A percentile compares a stretch with the other conserved stretches of the same genome.
These are phyloP conservation scores for Purpureocillium takamizusanense DNA, from an alignment of 2,329 filamentous ascomycete species.

Conservation along the genomic window DNA sequence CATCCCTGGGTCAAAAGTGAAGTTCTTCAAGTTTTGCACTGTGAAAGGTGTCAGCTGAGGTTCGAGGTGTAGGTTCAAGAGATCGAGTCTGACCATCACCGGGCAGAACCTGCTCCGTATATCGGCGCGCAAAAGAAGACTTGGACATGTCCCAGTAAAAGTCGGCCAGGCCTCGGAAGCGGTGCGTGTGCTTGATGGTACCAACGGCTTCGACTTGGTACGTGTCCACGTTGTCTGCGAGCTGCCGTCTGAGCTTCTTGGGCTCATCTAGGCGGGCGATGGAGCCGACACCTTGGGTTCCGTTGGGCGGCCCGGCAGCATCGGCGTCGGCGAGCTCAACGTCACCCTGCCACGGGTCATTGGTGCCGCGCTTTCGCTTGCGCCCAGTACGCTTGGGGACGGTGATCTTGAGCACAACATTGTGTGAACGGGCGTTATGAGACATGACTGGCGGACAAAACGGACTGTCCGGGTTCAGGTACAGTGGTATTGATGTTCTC, in stretches of 20 bases:
- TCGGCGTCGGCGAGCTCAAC: conserved; percentile 19
- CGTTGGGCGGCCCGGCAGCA: conserved; percentile 1
- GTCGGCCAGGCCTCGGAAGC: conserved; percentile 81
- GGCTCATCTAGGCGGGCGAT: conserved; percentile 43
- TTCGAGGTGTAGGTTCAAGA: no score
- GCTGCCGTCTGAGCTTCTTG: conserved; percentile 45
- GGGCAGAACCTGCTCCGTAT: conserved; percentile 62
- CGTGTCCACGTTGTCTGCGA: conserved; percentile 60
- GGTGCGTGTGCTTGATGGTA: conserved; percentile 68
- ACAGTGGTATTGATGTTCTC: conserved; percentile 53
- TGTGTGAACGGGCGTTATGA: conserved; percentile 65
- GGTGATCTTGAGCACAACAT: conserved; percentile 77
- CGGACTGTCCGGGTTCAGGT: conserved; percentile 70
- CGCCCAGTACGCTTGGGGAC: conserved; percentile 81
- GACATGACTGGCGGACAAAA: conserved; percentile 72
- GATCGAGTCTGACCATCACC: conserved; percentile 48
- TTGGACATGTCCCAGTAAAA: conserved; percentile 70
- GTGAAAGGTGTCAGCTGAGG: background rate
- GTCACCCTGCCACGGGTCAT: conserved; percentile 52
- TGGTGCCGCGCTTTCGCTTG: conserved; percentile 72
- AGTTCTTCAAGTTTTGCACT: conserved; percentile 48
- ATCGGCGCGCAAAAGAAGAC: conserved; percentile 60
- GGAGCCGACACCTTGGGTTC: conserved; percentile 22
- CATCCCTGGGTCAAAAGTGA: conserved; percentile 56
- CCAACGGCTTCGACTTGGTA: conserved; percentile 66